Evolutionary conservation across 768 basidiomycete genomes (phyloP).

Genomic region (Amanita subjunquillea): DNA sequence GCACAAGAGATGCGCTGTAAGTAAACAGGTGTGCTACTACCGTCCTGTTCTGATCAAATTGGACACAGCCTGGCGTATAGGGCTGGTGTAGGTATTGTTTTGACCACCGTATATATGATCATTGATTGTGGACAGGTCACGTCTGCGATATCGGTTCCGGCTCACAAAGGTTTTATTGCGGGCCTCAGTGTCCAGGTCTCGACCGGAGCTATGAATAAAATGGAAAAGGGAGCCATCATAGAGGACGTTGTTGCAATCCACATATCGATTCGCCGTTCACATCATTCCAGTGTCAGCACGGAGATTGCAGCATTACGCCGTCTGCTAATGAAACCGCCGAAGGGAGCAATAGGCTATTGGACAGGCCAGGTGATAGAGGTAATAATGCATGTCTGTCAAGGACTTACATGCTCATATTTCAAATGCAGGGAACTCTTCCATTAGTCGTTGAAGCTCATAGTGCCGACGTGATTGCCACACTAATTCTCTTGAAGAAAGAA

Average conservation of each 20-base stretch:
- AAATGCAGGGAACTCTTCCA: slow-evolving; percentile 50
- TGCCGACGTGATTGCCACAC: slow-evolving; percentile 75
- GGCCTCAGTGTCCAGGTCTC: slow-evolving; percentile 65
- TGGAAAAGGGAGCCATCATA: slow-evolving; percentile 53
- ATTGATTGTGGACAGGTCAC: slow-evolving; percentile 29
- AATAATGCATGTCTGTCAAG: slow-evolving; percentile 5
- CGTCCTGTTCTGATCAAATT: not conserved
- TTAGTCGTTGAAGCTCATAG: slow-evolving; percentile 67
- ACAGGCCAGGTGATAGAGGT: slow-evolving; percentile 38
- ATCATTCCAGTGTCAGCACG: slow-evolving; percentile 60
- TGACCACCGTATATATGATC: not conserved
- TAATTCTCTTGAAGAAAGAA: slow-evolving; percentile 61
- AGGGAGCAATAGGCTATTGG: slow-evolving; percentile 29
- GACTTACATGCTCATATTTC: not conserved
- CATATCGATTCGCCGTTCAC: slow-evolving; percentile 42
- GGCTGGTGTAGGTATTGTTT: slow-evolving; percentile 38
- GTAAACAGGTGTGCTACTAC: slow-evolving; percentile 17
- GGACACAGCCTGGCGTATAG: slow-evolving; percentile 51
- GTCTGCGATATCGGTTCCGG: slow-evolving; percentile 53
- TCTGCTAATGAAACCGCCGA: slow-evolving; percentile 39
- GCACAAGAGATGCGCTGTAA: slow-evolving; percentile 60
- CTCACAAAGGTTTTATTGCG: slow-evolving; percentile 37
- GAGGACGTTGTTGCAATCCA: slow-evolving; percentile 60
- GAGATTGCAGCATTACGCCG: slow-evolving; percentile 66
- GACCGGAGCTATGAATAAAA: slow-evolving; percentile 44